Evolutionary conservation across 2,329 filamentous ascomycete species (phyloP).

Genomic region (Calonectria pseudoturangicola): DNA sequence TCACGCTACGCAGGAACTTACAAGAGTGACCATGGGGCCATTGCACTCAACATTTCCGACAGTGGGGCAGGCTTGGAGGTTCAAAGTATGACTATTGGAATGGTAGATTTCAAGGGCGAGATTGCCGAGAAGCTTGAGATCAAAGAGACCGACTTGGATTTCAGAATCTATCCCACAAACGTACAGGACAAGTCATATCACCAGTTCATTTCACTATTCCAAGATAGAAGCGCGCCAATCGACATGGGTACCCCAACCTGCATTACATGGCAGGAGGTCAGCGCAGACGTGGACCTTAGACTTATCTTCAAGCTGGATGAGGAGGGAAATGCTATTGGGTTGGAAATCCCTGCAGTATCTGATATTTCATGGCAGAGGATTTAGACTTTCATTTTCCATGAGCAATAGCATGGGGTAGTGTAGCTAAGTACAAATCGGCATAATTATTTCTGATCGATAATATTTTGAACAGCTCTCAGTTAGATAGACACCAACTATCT

Average conservation of each 20-base stretch:
- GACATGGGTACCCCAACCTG: slow-evolving; percentile 60
- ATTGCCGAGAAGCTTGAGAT: slow-evolving; percentile 49
- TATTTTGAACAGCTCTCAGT: no score
- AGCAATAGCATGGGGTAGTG: no score
- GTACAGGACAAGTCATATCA: slow-evolving; percentile 43
- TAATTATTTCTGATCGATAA: no score
- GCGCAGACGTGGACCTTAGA: slow-evolving; percentile 34
- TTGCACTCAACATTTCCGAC: slow-evolving; percentile 40
- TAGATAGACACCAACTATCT: no score
- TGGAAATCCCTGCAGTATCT: slow-evolving; percentile 29
- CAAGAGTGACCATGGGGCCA: background rate
- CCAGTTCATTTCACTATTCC: slow-evolving; percentile 57
- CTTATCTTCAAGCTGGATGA: slow-evolving; percentile 32
- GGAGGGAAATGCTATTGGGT: slow-evolving; percentile 1
- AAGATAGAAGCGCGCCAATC: slow-evolving; percentile 55
- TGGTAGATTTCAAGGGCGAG: slow-evolving; percentile 45
- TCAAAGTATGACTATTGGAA: slow-evolving; percentile 33
- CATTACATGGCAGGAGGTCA: slow-evolving; percentile 56
- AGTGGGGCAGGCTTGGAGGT: slow-evolving; percentile 55
- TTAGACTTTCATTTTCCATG: no score
- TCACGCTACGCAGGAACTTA: slow-evolving; percentile 42
- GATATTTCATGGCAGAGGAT: background rate
- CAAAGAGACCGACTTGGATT: slow-evolving; percentile 51
- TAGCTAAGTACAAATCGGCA: no score
- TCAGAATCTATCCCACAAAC: slow-evolving; percentile 57